Base-by-base conservation (phyloP, 768 basidiomycete species). In the Podaxis mareebaensis region DNA sequence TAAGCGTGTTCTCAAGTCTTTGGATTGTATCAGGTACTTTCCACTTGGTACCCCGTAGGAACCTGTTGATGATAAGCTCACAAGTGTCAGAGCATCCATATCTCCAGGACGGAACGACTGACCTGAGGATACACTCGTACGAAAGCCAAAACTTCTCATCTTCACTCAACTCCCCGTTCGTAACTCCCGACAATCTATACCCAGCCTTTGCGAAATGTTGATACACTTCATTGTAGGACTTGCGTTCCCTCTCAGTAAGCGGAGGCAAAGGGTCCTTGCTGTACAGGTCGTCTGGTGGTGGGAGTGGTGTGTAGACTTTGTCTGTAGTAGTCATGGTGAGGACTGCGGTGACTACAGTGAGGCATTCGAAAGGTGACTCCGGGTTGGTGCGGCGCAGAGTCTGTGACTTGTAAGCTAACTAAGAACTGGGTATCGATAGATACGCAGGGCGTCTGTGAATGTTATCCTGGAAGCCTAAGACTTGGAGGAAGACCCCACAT, bases 91-190 rank as follows among this genome's bases (percentile, higher is more conserved):
- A 46, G n/a, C n/a, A 17, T 10, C 20, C 44, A n/a, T 8, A 46
- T 8, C 15, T 33, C 33, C 8, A 33, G 44, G 7, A 20, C 6
- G 17, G 20, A 46, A 22, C 1, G 11, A 61, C 73, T 38, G 64
- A 87, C 79, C 91, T 79, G 24, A 88, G 75, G 53, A 92, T 72
- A 71, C 89, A 91, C 64, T 92, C 91, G 68, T 81, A 80, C 0
- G 87, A 87, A 76, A 92, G 77, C 89, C 90, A 92, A 72, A 89
- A 89, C 73, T 83, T 83, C 69, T 92, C 90, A 33, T 77, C 81
- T 38, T 90, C 89, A 38, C 61, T 76, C 53, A 91, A 74, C 58
- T 73, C 38, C 76, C 76, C 12, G 78, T 77, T 42, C 72, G 69
- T 46, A 6, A 75, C 68, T 20, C 71, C 78, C 3, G 87, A 83